phyloP scores from a whole-genome alignment of 441 rosid species.

The Croton laevigatus region DNA sequence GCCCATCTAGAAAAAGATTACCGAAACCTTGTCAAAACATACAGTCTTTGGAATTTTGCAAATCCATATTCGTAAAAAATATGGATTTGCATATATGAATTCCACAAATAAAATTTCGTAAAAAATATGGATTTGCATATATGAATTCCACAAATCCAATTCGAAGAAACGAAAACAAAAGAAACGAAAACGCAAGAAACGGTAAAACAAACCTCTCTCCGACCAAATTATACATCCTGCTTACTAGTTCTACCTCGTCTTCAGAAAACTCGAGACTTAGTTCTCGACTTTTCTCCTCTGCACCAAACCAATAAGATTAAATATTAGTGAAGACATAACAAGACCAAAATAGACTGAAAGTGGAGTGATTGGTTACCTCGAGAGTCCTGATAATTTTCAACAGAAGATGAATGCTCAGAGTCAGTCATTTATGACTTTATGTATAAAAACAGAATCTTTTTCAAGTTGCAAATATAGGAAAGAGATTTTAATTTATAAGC shows the following conservation, averaged over 20 bases:
- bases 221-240: constrained; percentile 45
- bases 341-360: not conserved
- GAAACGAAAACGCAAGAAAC: not conserved
- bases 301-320: not conserved
- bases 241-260: constrained; percentile 44
- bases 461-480: not conserved
- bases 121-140: too few relatives aligned
- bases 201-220: constrained; percentile 37
- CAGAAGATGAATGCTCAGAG: constrained; percentile 44
- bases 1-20: constrained; percentile 35
- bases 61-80: too few relatives aligned
- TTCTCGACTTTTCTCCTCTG: constrained; percentile 36
- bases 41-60: not conserved
- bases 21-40: not conserved
- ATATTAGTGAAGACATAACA: not conserved
- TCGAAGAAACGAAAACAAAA: not conserved
- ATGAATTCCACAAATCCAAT: too few relatives aligned
- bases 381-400: constrained; percentile 25
- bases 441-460: not conserved
- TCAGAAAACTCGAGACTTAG: constrained; percentile 35
- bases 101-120: too few relatives aligned
- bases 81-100: too few relatives aligned
- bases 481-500: not conserved
- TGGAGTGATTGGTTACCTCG: constrained; percentile 26
- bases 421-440: constrained; percentile 35